Percentiles rank a stretch among this genome's conserved stretches.
phyloP scores from a whole-genome alignment of 805 yeast genomes.

The Metschnikowia drakensbergensis region DNA sequence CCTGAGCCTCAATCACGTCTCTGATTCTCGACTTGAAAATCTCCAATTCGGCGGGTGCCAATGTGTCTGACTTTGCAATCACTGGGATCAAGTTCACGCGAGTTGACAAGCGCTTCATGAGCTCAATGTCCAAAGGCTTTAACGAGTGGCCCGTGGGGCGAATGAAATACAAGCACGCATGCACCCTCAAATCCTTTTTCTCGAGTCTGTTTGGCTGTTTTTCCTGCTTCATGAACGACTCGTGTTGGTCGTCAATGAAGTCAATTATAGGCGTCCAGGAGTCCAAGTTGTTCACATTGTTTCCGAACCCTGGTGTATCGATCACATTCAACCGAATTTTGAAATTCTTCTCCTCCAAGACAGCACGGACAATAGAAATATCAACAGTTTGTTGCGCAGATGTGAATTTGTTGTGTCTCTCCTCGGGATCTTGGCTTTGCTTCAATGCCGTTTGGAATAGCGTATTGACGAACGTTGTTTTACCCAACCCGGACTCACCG shows the following conservation, averaged over 20 bases:
- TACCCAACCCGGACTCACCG: constrained; percentile 91
- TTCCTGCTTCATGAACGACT: constrained; percentile 83
- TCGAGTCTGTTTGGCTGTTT: constrained; percentile 76
- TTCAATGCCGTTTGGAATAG: constrained; percentile 73
- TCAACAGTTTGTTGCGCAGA: constrained; percentile 63
- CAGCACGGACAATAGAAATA: constrained; percentile 74
- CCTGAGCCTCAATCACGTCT: constrained; percentile 78
- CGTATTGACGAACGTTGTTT: constrained; percentile 87
- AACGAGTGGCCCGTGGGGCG: constrained; percentile 89
- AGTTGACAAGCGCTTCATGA: constrained; percentile 76
- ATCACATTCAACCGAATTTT: constrained; percentile 71
- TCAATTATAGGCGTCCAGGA: constrained; percentile 86
- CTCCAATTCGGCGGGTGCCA: constrained; percentile 65
- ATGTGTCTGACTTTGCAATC: constrained; percentile 84
- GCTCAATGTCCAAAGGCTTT: constrained; percentile 82
- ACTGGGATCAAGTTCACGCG: constrained; percentile 87
- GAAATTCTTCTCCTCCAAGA: constrained; percentile 80
- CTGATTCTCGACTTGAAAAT: constrained; percentile 73
- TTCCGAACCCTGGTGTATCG: constrained; percentile 95
- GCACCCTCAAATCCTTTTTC: constrained; percentile 80
- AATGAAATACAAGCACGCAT: constrained; percentile 84
- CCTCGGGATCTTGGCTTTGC: constrained; percentile 51
- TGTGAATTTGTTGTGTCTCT: constrained; percentile 55
- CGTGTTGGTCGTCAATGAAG: constrained; percentile 89
- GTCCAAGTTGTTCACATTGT: constrained; percentile 77